Evolutionary conservation across 2,329 filamentous ascomycete species (phyloP), one percentile per base, ranked within the genome.

Genomic region (Sarocladium strictum): DNA sequence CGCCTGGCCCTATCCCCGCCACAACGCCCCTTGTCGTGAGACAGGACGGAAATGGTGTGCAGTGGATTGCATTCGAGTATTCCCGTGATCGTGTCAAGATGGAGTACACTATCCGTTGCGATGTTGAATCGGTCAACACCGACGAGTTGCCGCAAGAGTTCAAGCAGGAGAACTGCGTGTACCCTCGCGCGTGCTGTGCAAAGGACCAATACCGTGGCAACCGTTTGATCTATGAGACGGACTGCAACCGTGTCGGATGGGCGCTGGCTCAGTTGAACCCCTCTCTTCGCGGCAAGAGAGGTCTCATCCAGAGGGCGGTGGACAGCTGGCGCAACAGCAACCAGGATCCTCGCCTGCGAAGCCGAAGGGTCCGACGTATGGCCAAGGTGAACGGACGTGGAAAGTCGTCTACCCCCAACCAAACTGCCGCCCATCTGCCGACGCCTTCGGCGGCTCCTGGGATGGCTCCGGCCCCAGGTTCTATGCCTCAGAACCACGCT

Each of bases 201-300:
- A 97, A 97, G 72, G 93, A 97, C 56, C 88, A 96, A 68, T 99
- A 99, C 76, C 87, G 92, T 57, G 94, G 94, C 58, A 99, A 99
- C 69, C 87, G 94, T 15, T 76, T 97, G 61, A 89, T 94, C 62
- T 99, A 99, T 71, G 94, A 99, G 76, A 97, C 90, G 15, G 94
- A 99, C 74, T 99, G 94, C 79, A 99, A 99, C 73, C 90, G 91
- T 0, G 94, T 99, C n/a, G 94, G 94, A n/a, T 99, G 94, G 94
- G 93, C 93, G 12, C 74, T 99, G 61, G 94, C 94, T 2, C 88
- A 97, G 66, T 76, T 99, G 54, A 99, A 99, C 69, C 86, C 91
- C 7, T 88, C 89, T 56, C 79, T 97, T 57, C 85, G 93, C 59
- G 93, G 93, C 62, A 97, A 97, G 78, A 84, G 94, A 62, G 94